Conservation (phyloP, 2,329 filamentous ascomycete species). For the Cercospora sp. region DNA sequence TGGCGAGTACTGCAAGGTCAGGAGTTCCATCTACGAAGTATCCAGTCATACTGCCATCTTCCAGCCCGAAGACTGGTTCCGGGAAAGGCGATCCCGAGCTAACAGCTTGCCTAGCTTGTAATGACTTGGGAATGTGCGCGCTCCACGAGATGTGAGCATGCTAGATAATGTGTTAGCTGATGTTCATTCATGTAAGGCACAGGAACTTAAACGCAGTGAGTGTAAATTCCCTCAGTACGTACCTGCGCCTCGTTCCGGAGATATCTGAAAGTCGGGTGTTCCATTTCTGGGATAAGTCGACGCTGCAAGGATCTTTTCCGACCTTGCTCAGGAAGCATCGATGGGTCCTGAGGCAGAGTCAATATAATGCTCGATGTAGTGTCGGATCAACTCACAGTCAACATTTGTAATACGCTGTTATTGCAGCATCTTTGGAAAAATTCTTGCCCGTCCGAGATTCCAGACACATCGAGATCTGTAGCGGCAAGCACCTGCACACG, state of each 20-base stretch:
- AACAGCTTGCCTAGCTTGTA: background rate
- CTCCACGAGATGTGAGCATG: background rate
- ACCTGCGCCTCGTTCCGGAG: background rate
- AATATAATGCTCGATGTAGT: background rate
- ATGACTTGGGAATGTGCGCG: conserved; percentile 1
- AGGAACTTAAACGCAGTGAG: background rate
- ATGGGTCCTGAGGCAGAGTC: background rate
- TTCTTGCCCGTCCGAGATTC: conserved; percentile 42
- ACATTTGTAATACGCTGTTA: background rate
- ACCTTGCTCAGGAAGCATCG: background rate
- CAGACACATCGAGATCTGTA: conserved; percentile 29
- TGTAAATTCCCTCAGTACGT: background rate
- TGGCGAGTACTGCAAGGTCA: conserved; percentile 51
- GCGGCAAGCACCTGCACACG: conserved; percentile 3
- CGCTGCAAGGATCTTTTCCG: background rate
- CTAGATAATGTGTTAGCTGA: background rate
- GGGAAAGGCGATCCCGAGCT: background rate
- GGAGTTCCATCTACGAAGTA: conserved; percentile 50
- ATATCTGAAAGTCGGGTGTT: background rate
- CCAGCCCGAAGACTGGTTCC: background rate
- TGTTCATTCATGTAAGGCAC: background rate
- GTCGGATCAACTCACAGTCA: background rate
- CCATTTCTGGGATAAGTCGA: background rate
- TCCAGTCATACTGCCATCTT: conserved; percentile 40
- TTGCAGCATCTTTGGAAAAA: conserved; percentile 46